A percentile compares a stretch with the other conserved stretches of the same genome.
Conservation (phyloP, 106 monocot genomes). For the Dendrobium nobile region DNA sequence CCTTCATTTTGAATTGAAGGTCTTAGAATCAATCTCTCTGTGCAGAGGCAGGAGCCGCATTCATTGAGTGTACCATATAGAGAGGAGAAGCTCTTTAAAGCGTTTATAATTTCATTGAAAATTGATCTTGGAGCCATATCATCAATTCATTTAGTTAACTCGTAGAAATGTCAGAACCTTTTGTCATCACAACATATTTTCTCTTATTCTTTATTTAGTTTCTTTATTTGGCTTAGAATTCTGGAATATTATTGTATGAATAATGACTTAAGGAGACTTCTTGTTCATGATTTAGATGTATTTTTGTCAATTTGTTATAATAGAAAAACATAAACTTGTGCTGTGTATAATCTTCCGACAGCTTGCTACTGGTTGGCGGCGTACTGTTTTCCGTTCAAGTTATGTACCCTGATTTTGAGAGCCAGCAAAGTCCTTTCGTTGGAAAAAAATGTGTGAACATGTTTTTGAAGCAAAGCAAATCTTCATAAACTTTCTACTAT, state of each 20-base stretch:
- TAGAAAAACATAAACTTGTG: not conserved
- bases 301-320: constrained; percentile 1
- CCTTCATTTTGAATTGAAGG: no score
- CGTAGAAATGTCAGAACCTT: not conserved
- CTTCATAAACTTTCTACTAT: not conserved
- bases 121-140: no score
- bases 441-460: not conserved
- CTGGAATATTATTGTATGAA: no score
- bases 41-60: no score
- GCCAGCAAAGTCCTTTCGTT: not conserved
- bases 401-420: not conserved
- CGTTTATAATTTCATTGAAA: no score
- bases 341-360: not conserved
- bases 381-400: not conserved
- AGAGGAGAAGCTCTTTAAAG: no score
- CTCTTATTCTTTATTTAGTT: not conserved
- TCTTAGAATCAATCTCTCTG: no score
- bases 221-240: no score
- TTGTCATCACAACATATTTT: not conserved
- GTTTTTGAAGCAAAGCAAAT: not conserved
- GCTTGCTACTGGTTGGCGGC: not conserved
- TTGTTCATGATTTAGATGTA: constrained; percentile 2
- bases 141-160: no score
- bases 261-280: not conserved
- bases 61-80: no score